phyloP scores from a whole-genome alignment of 176 grass and related monocot genomes.

The Avena insularis region DNA sequence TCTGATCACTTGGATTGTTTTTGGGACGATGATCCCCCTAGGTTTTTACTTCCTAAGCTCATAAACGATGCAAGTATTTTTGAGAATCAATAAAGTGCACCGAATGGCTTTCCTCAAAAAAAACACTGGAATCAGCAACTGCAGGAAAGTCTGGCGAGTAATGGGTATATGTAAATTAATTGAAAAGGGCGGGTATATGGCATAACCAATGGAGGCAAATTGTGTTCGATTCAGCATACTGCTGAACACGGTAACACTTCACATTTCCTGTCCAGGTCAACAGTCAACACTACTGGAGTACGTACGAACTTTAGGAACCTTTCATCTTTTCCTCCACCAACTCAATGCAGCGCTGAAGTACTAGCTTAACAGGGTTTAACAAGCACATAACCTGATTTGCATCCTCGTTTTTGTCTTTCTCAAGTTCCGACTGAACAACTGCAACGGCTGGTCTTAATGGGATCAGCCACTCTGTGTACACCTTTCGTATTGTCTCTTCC shows the following conservation, averaged over 20 bases:
- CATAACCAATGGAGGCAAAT: not conserved
- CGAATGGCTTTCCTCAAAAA: too few relatives aligned
- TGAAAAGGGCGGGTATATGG: not conserved
- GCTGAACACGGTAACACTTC: not conserved
- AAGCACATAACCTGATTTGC: constrained; percentile 54
- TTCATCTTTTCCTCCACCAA: constrained; percentile 74
- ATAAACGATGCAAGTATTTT: too few relatives aligned
- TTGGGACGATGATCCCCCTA: too few relatives aligned
- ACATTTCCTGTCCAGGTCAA: not conserved
- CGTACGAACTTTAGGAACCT: not conserved
- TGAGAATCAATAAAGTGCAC: too few relatives aligned
- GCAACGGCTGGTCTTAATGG: constrained; percentile 62
- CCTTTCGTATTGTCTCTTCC: constrained; percentile 53
- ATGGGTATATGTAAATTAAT: not conserved
- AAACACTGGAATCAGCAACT: not conserved
- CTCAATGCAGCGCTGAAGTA: constrained; percentile 83
- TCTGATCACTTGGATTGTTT: too few relatives aligned
- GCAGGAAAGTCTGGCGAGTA: not conserved
- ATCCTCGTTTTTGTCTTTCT: constrained; percentile 45
- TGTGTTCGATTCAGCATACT: not conserved
- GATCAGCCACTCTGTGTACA: constrained; percentile 77
- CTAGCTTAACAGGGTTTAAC: constrained; percentile 79
- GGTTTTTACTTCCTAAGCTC: too few relatives aligned
- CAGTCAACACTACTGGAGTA: not conserved
- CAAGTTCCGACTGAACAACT: constrained; percentile 51